These are phyloP conservation scores for Aspergillus caelatus DNA, from an alignment of 2,329 filamentous ascomycete genomes.

Conservation along the genomic window DNA sequence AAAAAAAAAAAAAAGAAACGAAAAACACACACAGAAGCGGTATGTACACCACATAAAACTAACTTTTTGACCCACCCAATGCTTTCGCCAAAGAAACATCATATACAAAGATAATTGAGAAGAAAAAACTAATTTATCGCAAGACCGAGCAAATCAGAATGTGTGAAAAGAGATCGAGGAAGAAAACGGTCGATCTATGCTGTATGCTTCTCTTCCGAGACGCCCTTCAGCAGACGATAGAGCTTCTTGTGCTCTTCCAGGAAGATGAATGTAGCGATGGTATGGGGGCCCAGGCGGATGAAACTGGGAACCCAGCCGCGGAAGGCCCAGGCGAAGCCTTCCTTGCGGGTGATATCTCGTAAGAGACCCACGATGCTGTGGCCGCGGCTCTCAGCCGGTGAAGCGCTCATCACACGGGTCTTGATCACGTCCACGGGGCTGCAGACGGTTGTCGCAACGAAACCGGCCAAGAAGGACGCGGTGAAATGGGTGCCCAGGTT, in stretches of 20 bases:
- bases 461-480: slow-evolving; percentile 64
- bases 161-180: background rate
- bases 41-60: slow-evolving; percentile 15
- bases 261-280: slow-evolving; percentile 67
- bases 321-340: slow-evolving; percentile 67
- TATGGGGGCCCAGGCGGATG: slow-evolving; percentile 66
- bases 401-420: slow-evolving; percentile 65
- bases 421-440: slow-evolving; percentile 69
- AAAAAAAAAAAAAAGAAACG: background rate
- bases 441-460: slow-evolving; percentile 69
- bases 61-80: slow-evolving; percentile 15
- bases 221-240: slow-evolving; percentile 51
- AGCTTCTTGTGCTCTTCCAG: slow-evolving; percentile 70
- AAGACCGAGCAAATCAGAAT: background rate
- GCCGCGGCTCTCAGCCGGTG: slow-evolving; percentile 43
- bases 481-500: slow-evolving; percentile 64
- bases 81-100: slow-evolving; percentile 20
- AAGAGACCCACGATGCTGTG: slow-evolving; percentile 53
- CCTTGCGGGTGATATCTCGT: slow-evolving; percentile 56
- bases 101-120: slow-evolving; percentile 6
- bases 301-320: slow-evolving; percentile 70
- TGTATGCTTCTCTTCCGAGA: slow-evolving; percentile 57
- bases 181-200: slow-evolving; percentile 12
- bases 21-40: slow-evolving; percentile 8
- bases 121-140: background rate